These are phyloP conservation scores for Saccharomycopsis oosterbeekiorum DNA, from an alignment of 805 yeast species.

Conservation along the genomic window DNA sequence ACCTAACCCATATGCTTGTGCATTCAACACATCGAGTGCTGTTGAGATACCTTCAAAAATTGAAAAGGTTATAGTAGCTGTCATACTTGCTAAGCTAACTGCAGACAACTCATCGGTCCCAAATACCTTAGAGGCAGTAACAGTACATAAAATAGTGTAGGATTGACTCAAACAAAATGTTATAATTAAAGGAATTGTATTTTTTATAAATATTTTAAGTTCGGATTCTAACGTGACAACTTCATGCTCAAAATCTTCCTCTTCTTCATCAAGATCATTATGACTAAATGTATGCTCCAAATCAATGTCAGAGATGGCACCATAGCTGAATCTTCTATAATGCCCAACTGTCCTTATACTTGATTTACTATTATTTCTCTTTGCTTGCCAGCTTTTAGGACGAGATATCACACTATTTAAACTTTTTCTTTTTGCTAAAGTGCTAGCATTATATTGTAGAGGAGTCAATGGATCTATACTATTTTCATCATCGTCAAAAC, in stretches of 20 bases:
- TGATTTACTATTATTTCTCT: conserved; percentile 10
- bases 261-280: conserved; percentile 8
- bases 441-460: not conserved
- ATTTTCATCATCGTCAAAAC: not conserved
- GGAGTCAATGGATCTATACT: not conserved
- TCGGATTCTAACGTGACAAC: conserved; percentile 30
- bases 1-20: conserved; percentile 81
- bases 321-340: conserved; percentile 2
- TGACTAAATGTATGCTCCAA: not conserved
- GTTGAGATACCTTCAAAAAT: conserved; percentile 77
- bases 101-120: conserved; percentile 79
- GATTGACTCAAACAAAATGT: conserved; percentile 60
- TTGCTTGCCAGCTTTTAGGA: not conserved
- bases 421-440: not conserved
- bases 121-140: conserved; percentile 66
- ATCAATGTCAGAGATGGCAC: not conserved
- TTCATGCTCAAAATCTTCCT: conserved; percentile 25
- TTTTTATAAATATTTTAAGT: conserved; percentile 27
- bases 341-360: conserved; percentile 3
- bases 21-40: conserved; percentile 71
- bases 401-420: not conserved
- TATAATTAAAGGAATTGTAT: conserved; percentile 39
- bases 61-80: conserved; percentile 71
- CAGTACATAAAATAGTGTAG: conserved; percentile 68
- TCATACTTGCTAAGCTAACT: conserved; percentile 75